Evolutionary conservation across 495 filamentous ascomycete genomes (phyloP).

Genomic region (Neurospora hispaniola): DNA sequence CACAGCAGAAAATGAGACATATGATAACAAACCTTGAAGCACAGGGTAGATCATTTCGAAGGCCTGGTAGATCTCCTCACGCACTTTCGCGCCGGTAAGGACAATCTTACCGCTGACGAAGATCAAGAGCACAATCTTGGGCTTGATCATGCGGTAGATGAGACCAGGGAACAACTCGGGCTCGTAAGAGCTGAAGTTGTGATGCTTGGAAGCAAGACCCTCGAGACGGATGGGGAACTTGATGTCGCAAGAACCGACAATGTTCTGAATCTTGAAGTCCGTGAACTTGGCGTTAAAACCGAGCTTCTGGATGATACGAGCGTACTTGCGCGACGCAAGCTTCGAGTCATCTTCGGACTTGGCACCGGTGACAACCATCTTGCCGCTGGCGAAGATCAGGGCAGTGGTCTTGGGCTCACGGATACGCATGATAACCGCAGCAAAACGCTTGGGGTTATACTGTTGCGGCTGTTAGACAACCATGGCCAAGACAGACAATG

Average conservation of each 20-base stretch:
- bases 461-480: conserved; percentile 24
- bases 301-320: conserved; percentile 98
- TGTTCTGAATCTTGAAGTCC: conserved; percentile 99
- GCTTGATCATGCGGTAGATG: conserved; percentile 99
- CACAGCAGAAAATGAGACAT: conserved; percentile 12
- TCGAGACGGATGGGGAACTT: conserved; percentile 98
- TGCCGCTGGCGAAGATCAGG: conserved; percentile 94
- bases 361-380: conserved; percentile 99
- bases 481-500: conserved; percentile 26
- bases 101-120: conserved; percentile 99
- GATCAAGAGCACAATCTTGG: conserved; percentile 97
- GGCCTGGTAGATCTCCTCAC: conserved; percentile 97
- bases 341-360: conserved; percentile 98
- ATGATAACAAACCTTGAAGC: conserved; percentile 56
- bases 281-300: conserved; percentile 99
- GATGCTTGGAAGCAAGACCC: conserved; percentile 88
- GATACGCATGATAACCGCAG: conserved; percentile 99
- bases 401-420: conserved; percentile 98
- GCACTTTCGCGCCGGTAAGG: conserved; percentile 93
- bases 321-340: conserved; percentile 94
- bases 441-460: conserved; percentile 73
- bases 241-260: conserved; percentile 97
- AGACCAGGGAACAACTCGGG: conserved; percentile 97
- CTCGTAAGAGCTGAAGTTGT: conserved; percentile 99
- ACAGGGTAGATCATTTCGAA: conserved; percentile 99